phyloP scores from a whole-genome alignment of 2,329 filamentous ascomycete species.

The Fusarium palustre region DNA sequence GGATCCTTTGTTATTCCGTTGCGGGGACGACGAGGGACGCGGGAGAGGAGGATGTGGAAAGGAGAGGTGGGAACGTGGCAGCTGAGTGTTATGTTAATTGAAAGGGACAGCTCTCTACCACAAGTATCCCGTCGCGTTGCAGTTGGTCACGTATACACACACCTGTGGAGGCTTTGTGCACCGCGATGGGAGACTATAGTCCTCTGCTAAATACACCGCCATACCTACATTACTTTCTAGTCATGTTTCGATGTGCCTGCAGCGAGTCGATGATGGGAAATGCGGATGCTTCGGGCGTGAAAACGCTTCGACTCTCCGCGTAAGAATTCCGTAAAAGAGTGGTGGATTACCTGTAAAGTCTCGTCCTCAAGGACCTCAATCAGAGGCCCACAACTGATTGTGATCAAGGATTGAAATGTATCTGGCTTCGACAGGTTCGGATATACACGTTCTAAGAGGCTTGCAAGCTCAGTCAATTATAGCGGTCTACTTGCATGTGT shows the following conservation, averaged over 20 bases:
- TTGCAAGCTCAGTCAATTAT: slow-evolving; percentile 53
- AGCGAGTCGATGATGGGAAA: slow-evolving; percentile 36
- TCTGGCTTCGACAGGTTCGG: slow-evolving; percentile 21
- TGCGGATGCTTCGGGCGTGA: background rate
- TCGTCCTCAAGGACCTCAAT: slow-evolving; percentile 60
- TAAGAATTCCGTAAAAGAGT: slow-evolving; percentile 62
- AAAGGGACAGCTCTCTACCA: no score
- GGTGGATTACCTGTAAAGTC: slow-evolving; percentile 59
- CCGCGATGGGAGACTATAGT: no score
- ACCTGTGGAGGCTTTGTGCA: no score
- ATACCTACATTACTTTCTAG: no score
- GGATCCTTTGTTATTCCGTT: no score
- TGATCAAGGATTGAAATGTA: slow-evolving; percentile 51
- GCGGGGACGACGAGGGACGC: no score
- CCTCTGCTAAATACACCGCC: no score
- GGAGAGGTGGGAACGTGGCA: no score
- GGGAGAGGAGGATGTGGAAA: no score
- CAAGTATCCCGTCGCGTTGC: no score
- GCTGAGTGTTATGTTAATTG: no score
- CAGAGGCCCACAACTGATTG: slow-evolving; percentile 55
- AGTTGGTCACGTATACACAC: no score
- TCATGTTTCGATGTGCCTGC: slow-evolving; percentile 38
- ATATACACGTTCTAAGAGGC: slow-evolving; percentile 43
- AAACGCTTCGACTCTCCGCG: slow-evolving; percentile 41
- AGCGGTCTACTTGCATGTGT: slow-evolving; percentile 56